These are phyloP conservation scores for Yarrowia porcina DNA, from an alignment of 805 yeast species.

Conservation along the genomic window DNA sequence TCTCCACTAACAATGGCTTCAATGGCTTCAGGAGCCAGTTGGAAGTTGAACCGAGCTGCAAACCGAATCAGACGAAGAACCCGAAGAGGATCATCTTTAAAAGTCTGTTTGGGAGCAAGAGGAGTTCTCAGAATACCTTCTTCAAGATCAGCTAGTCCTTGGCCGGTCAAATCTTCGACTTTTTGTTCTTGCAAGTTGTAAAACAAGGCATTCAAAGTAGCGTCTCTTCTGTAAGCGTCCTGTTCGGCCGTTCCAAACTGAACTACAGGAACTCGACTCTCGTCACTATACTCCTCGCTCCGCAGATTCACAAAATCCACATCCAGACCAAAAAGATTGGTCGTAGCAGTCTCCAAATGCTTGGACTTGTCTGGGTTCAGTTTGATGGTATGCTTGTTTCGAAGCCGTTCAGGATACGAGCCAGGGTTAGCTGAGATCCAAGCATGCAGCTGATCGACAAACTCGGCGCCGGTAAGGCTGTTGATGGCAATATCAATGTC, in stretches of 20 bases:
- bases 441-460: slow-evolving; percentile 63
- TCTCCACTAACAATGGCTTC: slow-evolving; percentile 57
- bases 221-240: slow-evolving; percentile 92
- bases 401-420: slow-evolving; percentile 33
- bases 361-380: slow-evolving; percentile 94
- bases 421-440: slow-evolving; percentile 41
- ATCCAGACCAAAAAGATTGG: slow-evolving; percentile 76
- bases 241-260: slow-evolving; percentile 85
- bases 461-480: slow-evolving; percentile 76
- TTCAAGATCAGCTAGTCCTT: slow-evolving; percentile 69
- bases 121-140: slow-evolving; percentile 83
- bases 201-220: slow-evolving; percentile 88
- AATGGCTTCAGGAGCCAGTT: slow-evolving; percentile 53
- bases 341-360: slow-evolving; percentile 95
- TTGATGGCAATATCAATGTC: slow-evolving; percentile 93
- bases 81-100: slow-evolving; percentile 89
- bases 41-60: slow-evolving; percentile 72
- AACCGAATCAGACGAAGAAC: slow-evolving; percentile 82
- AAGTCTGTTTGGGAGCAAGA: slow-evolving; percentile 76
- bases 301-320: slow-evolving; percentile 92
- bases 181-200: slow-evolving; percentile 66
- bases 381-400: slow-evolving; percentile 69
- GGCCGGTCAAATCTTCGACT: slow-evolving; percentile 81
- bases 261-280: slow-evolving; percentile 81
- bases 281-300: slow-evolving; percentile 77